Evolutionary conservation across 2,329 filamentous ascomycete genomes (phyloP), one percentile per base, ranked within the genome.

Genomic region (Rhynchosporium agropyri): DNA sequence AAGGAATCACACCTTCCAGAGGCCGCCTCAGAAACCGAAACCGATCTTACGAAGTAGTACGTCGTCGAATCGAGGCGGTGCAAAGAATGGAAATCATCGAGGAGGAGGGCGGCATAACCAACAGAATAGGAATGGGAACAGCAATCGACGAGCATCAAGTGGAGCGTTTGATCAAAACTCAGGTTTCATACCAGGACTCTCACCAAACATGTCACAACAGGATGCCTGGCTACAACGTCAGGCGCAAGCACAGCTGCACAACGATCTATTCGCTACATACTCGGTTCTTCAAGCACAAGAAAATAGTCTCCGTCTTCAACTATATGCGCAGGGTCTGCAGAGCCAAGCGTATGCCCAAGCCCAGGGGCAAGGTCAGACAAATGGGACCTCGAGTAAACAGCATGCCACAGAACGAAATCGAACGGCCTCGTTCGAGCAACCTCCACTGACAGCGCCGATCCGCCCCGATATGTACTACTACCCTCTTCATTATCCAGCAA

Each of bases 341-440:
- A 70, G 65, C 28, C 69, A 72, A 63, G 68, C 79, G 77, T 73
- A 78, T 75, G 59, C 78, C 77, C 70, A 79, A 76, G 72, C 71
- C 20, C 73, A 73, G 77, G 66, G 74, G 73, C 58, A 63, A 64
- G 68, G 31, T 60, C 72, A 54, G 72, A 77, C 60, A 64, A 76
- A 45, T 73, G 77, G 67, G 61, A 72, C 4, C 62, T 55, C 68
- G 43, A 65, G 65, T 15, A 72, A 71, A 36, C 79, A 62, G 72
- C 79, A 58, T 71, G 76, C 36, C 79, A 84, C 69, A 76, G 86
- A 66, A 83, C 84, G 73, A 55, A 72, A 69, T 43, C 81, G 86
- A 65, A 87, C 84, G 6, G 86, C 83, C 70, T 88, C 85, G 12
- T 84, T 88, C 69, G 85, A 89, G 69, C 86, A 83, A 60, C 79